phyloP scores from a whole-genome alignment of 345 rosid species.

The Rhodamnia rubescens region DNA sequence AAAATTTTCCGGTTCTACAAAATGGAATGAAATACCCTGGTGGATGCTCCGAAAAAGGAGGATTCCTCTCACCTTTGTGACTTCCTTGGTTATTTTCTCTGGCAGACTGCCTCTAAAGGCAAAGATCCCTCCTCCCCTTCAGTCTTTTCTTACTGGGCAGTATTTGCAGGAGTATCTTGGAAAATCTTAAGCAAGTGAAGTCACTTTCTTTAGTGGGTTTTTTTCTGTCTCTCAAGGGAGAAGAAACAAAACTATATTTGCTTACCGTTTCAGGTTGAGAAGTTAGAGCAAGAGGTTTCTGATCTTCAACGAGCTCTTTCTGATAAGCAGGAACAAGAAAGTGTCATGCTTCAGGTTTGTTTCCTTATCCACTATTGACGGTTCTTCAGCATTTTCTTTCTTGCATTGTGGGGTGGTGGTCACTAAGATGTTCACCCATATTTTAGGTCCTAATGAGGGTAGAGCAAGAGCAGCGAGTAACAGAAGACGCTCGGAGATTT shows the following conservation, averaged over 20 bases:
- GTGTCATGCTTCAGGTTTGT: constrained; percentile 90
- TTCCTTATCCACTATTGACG: constrained; percentile 2
- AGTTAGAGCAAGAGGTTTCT: constrained; percentile 68
- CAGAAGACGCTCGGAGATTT: constrained; percentile 97
- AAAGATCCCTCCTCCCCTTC: not conserved
- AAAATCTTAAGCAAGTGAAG: not conserved
- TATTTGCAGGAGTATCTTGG: not conserved
- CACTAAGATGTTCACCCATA: not conserved
- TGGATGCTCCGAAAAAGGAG: not conserved
- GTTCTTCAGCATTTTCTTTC: not conserved
- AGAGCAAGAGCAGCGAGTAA: constrained; percentile 93
- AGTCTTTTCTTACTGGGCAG: not conserved
- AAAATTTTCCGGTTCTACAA: not conserved
- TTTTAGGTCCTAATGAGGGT: constrained; percentile 91
- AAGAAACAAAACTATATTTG: not conserved
- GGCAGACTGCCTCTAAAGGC: not conserved
- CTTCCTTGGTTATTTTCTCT: not conserved
- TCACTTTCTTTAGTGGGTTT: not conserved
- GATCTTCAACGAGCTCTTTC: constrained; percentile 66
- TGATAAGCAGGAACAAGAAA: constrained; percentile 99
- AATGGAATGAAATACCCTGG: not conserved
- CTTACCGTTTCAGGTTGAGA: constrained; percentile 62
- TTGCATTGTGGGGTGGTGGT: constrained; percentile 2
- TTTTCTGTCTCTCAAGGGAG: not conserved
- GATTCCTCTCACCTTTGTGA: not conserved